Percentiles rank a stretch among this genome's conserved stretches.
Evolutionary conservation across 352 stramenopile species (phyloP).

Genomic region (Pythium biforme): DNA sequence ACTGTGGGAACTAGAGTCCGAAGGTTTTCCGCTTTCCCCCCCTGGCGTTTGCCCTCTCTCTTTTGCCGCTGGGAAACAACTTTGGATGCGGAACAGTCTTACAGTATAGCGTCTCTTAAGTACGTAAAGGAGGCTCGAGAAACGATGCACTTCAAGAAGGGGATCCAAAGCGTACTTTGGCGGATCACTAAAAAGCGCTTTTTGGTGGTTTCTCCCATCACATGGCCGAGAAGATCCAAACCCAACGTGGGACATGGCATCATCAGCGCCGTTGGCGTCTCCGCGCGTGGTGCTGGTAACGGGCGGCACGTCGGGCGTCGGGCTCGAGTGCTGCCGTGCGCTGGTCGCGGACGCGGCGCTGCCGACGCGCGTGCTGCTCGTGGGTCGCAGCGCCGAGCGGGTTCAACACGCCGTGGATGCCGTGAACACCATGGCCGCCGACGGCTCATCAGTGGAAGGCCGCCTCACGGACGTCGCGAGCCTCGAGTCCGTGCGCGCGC

Average conservation of each 20-base stretch:
- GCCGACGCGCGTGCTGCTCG: constrained; percentile 28
- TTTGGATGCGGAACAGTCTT: background rate
- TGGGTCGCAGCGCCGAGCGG: constrained; percentile 25
- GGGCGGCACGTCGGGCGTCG: constrained; percentile 34
- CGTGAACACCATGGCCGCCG: constrained; percentile 14
- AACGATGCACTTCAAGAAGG: constrained; percentile 5
- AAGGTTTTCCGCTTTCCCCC: background rate
- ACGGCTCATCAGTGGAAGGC: constrained; percentile 18
- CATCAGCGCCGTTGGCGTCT: background rate
- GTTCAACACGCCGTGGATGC: constrained; percentile 26
- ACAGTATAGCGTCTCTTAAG: background rate
- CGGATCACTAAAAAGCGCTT: too few species aligned
- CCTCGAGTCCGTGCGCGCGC: constrained; percentile 28
- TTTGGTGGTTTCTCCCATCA: too few species aligned
- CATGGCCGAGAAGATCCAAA: too few species aligned
- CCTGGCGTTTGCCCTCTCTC: background rate
- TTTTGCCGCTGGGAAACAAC: background rate
- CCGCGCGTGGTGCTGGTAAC: constrained; percentile 34
- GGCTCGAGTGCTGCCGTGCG: constrained; percentile 32
- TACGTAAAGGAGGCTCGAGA: background rate
- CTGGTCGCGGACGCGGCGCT: constrained; percentile 13
- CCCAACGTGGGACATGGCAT: too few species aligned
- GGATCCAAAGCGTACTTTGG: too few species aligned
- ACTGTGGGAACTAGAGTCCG: too few species aligned
- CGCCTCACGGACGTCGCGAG: constrained; percentile 26